Evolutionary conservation across 768 basidiomycete species (phyloP).

Genomic region (Leccinum boreale): DNA sequence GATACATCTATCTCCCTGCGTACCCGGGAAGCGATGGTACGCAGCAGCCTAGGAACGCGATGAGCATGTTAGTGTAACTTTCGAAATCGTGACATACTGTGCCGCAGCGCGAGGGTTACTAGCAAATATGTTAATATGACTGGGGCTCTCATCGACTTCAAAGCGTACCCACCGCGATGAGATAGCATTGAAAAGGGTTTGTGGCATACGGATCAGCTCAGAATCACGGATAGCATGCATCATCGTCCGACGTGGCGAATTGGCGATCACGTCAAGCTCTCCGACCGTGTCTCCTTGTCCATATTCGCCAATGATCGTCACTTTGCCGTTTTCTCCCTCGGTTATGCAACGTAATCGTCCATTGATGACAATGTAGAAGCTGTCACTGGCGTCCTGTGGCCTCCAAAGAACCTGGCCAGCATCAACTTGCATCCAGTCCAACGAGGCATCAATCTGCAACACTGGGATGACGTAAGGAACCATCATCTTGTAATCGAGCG

Average conservation of each 20-base stretch:
- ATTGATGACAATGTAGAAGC: constrained; percentile 98
- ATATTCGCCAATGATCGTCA: constrained; percentile 87
- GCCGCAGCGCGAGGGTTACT: constrained; percentile 86
- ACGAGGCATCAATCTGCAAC: constrained; percentile 91
- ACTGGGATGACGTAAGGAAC: constrained; percentile 45
- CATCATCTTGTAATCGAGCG: neutral
- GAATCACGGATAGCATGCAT: constrained; percentile 98
- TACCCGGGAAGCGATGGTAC: constrained; percentile 91
- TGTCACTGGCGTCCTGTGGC: constrained; percentile 85
- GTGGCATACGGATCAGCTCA: constrained; percentile 94
- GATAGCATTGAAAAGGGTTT: constrained; percentile 96
- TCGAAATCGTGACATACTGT: constrained; percentile 46
- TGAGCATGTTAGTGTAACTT: neutral
- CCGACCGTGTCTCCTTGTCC: constrained; percentile 98
- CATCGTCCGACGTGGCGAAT: constrained; percentile 79
- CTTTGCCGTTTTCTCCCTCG: constrained; percentile 72
- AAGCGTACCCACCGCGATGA: constrained; percentile 60
- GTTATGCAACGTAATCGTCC: constrained; percentile 89
- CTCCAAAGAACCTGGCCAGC: constrained; percentile 96
- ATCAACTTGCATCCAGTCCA: constrained; percentile 98
- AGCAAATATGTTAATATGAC: neutral
- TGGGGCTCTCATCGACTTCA: neutral
- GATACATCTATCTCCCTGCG: constrained; percentile 75
- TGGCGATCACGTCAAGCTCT: constrained; percentile 96
- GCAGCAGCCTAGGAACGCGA: constrained; percentile 51